Base-by-base conservation (phyloP, 805 yeast genomes). In the Nakazawaea populi region DNA sequence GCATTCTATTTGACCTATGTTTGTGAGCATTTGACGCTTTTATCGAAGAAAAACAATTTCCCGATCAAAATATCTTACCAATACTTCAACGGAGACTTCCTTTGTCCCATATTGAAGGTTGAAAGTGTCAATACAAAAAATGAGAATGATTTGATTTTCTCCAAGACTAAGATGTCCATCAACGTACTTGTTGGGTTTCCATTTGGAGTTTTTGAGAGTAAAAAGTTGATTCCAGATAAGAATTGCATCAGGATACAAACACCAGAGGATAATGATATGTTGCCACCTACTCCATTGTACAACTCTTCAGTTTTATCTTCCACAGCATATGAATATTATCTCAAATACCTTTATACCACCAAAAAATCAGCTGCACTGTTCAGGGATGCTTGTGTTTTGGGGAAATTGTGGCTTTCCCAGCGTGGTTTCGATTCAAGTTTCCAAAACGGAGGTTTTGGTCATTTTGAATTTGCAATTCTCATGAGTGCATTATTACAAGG, bases 361-460 rank as follows among this genome's bases (percentile, higher is more conserved):
- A 83, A 86, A 58, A 87, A 86, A 64, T 70, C 84, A 5, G 79
- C 96, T 3, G 91, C 87, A 49, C 82, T 89, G 11, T 94, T 89
- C 67, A 80, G 80, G 55, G 96, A 91, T 58, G 97, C 99, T 1
- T 82, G 90, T 55, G 79, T 84, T 6, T 73, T 94, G 48, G 97
- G 97, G 4, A 77, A 91, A 55, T 70, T 94, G 50, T 94, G 99
- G 99, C 74, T 94, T 41, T 76, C 80, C 46, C 98, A 94, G 68
- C 77, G 96, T 56, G 96, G 96, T 0, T 80, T 89, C 52, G 74
- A 79, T 9, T 81, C 95, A 0, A 67, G 77, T 12, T 63, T 85
- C 34, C 72, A 78, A 14, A 73, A 77, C 42, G 80, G 80, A 44
- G 98, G 98, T 0, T 92, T 94, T 66, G 98, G 98, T 10, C 87